Conservation (phyloP, 352 stramenopile species). For the Phytophthora sp. region DNA sequence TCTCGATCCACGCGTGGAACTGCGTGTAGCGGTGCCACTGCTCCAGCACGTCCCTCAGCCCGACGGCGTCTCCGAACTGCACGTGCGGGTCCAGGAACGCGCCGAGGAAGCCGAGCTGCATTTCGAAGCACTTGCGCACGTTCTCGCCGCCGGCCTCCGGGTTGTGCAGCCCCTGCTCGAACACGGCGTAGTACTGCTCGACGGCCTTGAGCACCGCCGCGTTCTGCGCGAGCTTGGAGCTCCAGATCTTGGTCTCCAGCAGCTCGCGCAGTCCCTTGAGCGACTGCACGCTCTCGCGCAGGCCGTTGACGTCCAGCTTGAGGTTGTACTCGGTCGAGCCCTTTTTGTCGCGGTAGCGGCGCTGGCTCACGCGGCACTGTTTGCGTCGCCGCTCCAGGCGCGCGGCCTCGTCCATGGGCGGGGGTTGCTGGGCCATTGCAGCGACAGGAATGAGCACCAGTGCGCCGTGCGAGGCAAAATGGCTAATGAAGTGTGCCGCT, state of each 20-base stretch:
- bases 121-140: slow-evolving; percentile 54
- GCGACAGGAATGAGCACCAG: neutral
- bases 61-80: slow-evolving; percentile 37
- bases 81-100: slow-evolving; percentile 56
- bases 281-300: slow-evolving; percentile 66
- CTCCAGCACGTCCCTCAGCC: slow-evolving; percentile 53
- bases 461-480: slow-evolving; percentile 5
- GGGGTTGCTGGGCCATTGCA: slow-evolving; percentile 10
- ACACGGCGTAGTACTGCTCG: slow-evolving; percentile 75
- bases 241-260: slow-evolving; percentile 56
- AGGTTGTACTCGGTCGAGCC: slow-evolving; percentile 74
- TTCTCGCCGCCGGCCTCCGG: slow-evolving; percentile 44
- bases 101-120: slow-evolving; percentile 57
- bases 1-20: slow-evolving; percentile 55
- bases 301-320: slow-evolving; percentile 66
- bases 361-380: slow-evolving; percentile 79
- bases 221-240: slow-evolving; percentile 44
- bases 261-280: slow-evolving; percentile 50
- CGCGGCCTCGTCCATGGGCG: slow-evolving; percentile 14
- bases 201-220: slow-evolving; percentile 63
- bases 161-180: slow-evolving; percentile 58
- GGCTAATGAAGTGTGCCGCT: slow-evolving; percentile 8
- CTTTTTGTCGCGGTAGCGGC: slow-evolving; percentile 77
- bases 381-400: slow-evolving; percentile 56
- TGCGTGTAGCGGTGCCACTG: slow-evolving; percentile 68